phyloP scores from a whole-genome alignment of 306 rosid genomes.

The Lagenaria siceraria region DNA sequence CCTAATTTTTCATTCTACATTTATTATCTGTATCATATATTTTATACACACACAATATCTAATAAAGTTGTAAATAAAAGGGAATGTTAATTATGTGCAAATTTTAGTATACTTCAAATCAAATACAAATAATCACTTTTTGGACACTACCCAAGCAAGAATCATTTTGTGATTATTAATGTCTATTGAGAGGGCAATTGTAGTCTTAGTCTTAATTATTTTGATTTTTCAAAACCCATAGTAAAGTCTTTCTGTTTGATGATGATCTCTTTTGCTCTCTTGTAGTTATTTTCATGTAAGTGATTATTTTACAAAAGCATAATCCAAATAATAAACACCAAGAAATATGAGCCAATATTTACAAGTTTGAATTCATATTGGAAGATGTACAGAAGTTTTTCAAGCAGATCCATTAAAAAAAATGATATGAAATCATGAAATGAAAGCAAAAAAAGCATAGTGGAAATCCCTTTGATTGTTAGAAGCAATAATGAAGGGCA shows the following conservation, averaged over 20 bases:
- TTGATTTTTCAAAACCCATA: not conserved
- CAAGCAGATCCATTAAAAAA: not conserved
- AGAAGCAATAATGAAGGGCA: constrained; percentile 1
- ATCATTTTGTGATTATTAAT: not conserved
- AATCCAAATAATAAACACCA: not conserved
- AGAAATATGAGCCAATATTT: not conserved
- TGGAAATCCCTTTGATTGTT: not conserved
- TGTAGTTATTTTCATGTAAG: not conserved
- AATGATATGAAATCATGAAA: constrained; percentile 5
- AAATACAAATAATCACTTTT: not conserved
- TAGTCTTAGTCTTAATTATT: not conserved
- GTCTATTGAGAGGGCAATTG: not conserved
- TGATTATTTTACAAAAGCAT: not conserved
- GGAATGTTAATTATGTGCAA: not conserved
- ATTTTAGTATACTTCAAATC: not conserved
- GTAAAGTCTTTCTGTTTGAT: not conserved
- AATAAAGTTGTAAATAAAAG: not conserved
- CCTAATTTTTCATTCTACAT: not conserved
- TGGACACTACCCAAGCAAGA: not conserved
- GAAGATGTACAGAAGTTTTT: not conserved
- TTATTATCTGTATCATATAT: not conserved
- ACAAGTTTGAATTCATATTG: not conserved
- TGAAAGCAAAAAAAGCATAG: not conserved
- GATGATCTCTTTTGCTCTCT: not conserved
- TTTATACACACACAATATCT: not conserved